Percentiles rank a stretch among this genome's conserved stretches.
Conservation (phyloP, 2,329 filamentous ascomycete species). For the Lasiodiplodia citricola region DNA sequence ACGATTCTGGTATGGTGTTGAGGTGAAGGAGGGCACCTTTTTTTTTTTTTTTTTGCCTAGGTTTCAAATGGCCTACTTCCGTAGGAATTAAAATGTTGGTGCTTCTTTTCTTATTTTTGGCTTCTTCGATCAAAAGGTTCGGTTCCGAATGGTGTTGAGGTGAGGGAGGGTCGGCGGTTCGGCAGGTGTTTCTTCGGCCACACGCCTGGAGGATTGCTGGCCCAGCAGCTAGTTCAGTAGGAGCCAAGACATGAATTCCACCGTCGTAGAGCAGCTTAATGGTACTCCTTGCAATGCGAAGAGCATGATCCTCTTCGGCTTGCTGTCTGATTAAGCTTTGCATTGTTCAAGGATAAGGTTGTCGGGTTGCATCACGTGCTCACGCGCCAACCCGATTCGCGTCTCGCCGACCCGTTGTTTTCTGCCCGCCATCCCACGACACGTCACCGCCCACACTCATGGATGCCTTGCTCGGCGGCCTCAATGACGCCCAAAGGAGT, state of each 20-base stretch:
- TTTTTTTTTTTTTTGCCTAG: too few relatives aligned
- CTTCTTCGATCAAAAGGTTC: neutral
- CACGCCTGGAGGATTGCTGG: neutral
- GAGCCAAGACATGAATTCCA: neutral
- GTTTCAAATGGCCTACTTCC: too few relatives aligned
- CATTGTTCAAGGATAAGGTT: neutral
- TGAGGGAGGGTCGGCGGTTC: neutral
- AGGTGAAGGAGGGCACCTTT: too few relatives aligned
- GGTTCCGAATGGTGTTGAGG: neutral
- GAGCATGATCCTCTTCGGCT: too few relatives aligned
- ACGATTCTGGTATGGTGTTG: too few relatives aligned
- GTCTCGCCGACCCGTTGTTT: neutral
- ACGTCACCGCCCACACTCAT: constrained; percentile 41
- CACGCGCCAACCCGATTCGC: neutral
- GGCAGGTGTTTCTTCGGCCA: neutral
- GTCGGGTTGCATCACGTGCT: neutral
- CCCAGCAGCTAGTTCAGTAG: neutral
- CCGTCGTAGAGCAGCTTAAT: neutral
- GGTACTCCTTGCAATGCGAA: neutral
- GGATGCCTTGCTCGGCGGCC: constrained; percentile 62
- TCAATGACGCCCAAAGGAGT: constrained; percentile 68
- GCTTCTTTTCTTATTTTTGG: neutral
- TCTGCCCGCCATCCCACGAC: neutral
- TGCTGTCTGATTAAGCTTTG: neutral
- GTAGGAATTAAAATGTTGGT: too few relatives aligned